Percentiles rank a stretch among this genome's conserved stretches.
phyloP scores from a whole-genome alignment of 805 yeast species.

The Zygosaccharomyces bailii region DNA sequence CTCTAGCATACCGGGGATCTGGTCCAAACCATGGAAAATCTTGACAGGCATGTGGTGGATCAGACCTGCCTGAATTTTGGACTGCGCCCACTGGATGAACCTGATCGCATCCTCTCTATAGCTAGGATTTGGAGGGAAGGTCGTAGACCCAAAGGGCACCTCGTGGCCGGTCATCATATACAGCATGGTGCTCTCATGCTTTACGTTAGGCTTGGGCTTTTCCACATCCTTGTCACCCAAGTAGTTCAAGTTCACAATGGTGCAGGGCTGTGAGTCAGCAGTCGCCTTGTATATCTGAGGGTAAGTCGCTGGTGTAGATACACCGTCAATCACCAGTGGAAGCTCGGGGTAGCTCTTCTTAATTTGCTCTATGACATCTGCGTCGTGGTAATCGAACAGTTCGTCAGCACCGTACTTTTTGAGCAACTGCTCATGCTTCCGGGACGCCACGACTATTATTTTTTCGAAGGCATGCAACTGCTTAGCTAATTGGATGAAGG shows the following conservation, averaged over 20 bases:
- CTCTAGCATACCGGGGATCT: constrained; percentile 27
- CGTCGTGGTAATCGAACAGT: constrained; percentile 49
- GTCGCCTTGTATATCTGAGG: constrained; percentile 37
- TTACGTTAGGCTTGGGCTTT: constrained; percentile 37
- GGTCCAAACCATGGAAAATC: constrained; percentile 35
- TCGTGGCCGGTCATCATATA: constrained; percentile 41
- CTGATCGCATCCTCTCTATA: constrained; percentile 27
- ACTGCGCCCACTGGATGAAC: constrained; percentile 32
- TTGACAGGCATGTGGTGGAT: constrained; percentile 38
- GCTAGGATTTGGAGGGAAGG: constrained; percentile 27
- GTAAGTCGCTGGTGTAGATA: constrained; percentile 34
- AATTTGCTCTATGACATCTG: constrained; percentile 45
- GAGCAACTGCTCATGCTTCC: constrained; percentile 42
- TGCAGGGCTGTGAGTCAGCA: constrained; percentile 33
- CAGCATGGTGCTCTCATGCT: constrained; percentile 38
- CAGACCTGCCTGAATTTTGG: constrained; percentile 26
- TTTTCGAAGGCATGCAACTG: constrained; percentile 40
- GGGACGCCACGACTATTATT: constrained; percentile 51
- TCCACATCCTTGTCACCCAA: constrained; percentile 26
- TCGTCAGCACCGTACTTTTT: constrained; percentile 49
- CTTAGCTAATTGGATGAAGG: constrained; percentile 59
- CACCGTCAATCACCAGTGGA: constrained; percentile 37
- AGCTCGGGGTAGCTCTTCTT: constrained; percentile 33
- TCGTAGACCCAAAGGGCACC: constrained; percentile 32
- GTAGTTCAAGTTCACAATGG: constrained; percentile 37